phyloP scores from a whole-genome alignment of 2,329 filamentous ascomycete species.

The Clonostachys rosea region DNA sequence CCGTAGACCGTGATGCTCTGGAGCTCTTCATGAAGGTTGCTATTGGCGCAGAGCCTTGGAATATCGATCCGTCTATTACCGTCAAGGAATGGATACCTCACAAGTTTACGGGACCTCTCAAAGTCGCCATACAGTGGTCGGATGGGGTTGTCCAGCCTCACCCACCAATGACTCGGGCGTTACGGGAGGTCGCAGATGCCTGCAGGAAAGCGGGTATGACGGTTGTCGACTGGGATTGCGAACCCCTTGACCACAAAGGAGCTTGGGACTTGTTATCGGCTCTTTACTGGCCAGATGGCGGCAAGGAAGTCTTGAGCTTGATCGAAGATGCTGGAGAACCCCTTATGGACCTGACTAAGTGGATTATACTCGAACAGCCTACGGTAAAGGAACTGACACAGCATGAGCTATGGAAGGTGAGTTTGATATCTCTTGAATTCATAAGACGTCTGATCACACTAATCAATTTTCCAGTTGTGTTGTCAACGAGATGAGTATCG shows the following conservation, averaged over 20 bases:
- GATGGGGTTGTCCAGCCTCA: slow-evolving; percentile 57
- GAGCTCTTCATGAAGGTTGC: slow-evolving; percentile 27
- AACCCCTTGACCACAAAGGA: slow-evolving; percentile 44
- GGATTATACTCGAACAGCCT: slow-evolving; percentile 50
- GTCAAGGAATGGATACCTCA: slow-evolving; percentile 26
- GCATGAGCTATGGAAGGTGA: slow-evolving; percentile 30
- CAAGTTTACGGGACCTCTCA: slow-evolving; percentile 36
- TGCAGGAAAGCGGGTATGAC: slow-evolving; percentile 45
- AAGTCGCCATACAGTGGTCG: slow-evolving; percentile 55
- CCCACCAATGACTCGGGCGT: slow-evolving; percentile 51
- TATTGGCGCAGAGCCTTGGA: slow-evolving; percentile 22
- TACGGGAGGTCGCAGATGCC: slow-evolving; percentile 46
- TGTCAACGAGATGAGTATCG: slow-evolving; percentile 31
- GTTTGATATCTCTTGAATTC: neutral
- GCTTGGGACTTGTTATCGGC: slow-evolving; percentile 36
- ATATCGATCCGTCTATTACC: slow-evolving; percentile 20
- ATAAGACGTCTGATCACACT: neutral
- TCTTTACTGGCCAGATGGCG: slow-evolving; percentile 58
- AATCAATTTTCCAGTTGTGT: slow-evolving; percentile 14
- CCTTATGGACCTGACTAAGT: slow-evolving; percentile 50
- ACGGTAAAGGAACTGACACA: slow-evolving; percentile 32
- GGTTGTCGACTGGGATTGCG: slow-evolving; percentile 46
- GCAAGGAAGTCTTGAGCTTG: slow-evolving; percentile 41
- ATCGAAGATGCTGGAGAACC: slow-evolving; percentile 53
- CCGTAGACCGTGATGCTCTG: slow-evolving; percentile 22